A percentile compares a stretch with the other conserved stretches of the same genome.
phyloP scores from a whole-genome alignment of 495 filamentous ascomycete species.

The Aspergillus cristatus region DNA sequence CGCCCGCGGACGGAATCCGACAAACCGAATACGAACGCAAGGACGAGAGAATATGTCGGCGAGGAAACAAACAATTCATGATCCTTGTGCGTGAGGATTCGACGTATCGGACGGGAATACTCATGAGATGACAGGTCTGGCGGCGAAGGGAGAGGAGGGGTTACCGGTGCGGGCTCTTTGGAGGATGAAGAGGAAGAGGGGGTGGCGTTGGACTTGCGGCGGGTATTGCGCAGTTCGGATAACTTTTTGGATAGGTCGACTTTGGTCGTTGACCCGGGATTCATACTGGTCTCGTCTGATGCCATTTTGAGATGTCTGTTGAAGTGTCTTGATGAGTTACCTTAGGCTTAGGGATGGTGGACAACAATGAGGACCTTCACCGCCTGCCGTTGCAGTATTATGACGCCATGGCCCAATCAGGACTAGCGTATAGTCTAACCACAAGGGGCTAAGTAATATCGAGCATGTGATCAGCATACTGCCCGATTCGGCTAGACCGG shows the following conservation, averaged over 20 bases:
- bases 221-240: constrained; percentile 58
- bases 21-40: constrained; percentile 77
- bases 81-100: constrained; percentile 72
- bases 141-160: constrained; percentile 60
- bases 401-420: constrained; percentile 1
- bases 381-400: neutral
- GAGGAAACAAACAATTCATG: constrained; percentile 76
- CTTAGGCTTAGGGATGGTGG: too few species aligned
- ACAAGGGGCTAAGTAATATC: neutral
- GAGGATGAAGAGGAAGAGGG: constrained; percentile 19
- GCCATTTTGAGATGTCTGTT: constrained; percentile 17
- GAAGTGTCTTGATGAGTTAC: neutral
- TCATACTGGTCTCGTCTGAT: constrained; percentile 9
- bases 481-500: too few species aligned
- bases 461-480: constrained; percentile 7
- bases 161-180: constrained; percentile 58
- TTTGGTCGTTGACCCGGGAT: constrained; percentile 25
- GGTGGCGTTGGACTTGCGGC: constrained; percentile 40
- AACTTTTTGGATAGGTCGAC: constrained; percentile 53
- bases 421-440: neutral
- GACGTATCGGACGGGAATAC: constrained; percentile 59
- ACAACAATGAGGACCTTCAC: too few species aligned
- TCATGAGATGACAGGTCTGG: constrained; percentile 51
- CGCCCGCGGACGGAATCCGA: constrained; percentile 72
- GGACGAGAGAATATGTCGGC: constrained; percentile 64